Evolutionary conservation across 2,329 filamentous ascomycete genomes (phyloP), one percentile per base, ranked within the genome.

Genomic region (Pseudopithomyces maydicus): DNA sequence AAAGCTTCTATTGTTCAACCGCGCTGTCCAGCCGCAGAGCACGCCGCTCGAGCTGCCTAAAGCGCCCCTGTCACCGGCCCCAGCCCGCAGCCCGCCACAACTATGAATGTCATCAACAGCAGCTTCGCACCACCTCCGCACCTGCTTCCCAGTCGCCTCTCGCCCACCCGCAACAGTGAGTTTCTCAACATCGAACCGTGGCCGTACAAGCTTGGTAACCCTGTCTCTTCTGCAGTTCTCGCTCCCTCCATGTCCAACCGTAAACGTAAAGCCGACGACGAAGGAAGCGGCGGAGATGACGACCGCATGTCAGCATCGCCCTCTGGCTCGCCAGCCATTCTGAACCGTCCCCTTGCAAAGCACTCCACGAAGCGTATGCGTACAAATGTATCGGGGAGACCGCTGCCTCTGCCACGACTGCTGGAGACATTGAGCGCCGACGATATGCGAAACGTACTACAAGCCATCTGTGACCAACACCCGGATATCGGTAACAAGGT

Each of bases 281-380:
- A 88, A 69, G 67, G 79, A 67, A 77, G 78, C 62, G 73, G 67
- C 63, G 85, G 86, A 66, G 75, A 84, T 62, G 88, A 89, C 72
- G 90, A 93, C 73, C 91, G 92, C 72, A 97, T 98, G 91, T 92
- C 90, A 57, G 88, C 94, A 69, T 97, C 94, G 36, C 93, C 94
- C 6, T 85, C 86, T 57, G 88, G 85, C 77, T 97, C 94, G 38
- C 92, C 94, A 46, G 89, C 90, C 59, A 84, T 90, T 57, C 81
- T 88, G 64, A 80, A 87, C 62, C 86, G 91, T 68, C 81, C 87
- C 55, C 85, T 96, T 26, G 81, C 85, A 52, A 72, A 71, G 51
- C 68, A 73, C 46, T 65, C 76, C 44, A 89, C 80, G 64, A 90
- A 90, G 76, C 82, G 85, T 58, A 79, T 84, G 63, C 84, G 87